These are phyloP conservation scores for Macrolepiota fuliginosa DNA, from an alignment of 768 basidiomycete genomes.

Conservation along the genomic window DNA sequence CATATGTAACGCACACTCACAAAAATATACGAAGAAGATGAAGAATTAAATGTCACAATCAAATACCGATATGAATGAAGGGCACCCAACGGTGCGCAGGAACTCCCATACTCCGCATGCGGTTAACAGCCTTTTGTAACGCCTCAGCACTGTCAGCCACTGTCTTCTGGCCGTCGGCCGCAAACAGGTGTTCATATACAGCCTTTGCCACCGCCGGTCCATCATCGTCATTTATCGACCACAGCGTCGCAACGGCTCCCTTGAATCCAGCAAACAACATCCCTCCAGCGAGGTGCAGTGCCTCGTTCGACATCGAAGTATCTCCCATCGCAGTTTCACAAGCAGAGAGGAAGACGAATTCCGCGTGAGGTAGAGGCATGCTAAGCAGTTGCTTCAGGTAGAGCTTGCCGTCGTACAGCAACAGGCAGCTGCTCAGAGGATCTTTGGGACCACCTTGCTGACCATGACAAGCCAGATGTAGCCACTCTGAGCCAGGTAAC, in stretches of 20 bases:
- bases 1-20: background rate
- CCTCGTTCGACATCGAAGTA: slow-evolving; percentile 21
- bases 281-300: slow-evolving; percentile 40
- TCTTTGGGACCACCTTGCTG: slow-evolving; percentile 22
- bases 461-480: slow-evolving; percentile 40
- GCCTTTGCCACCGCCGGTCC: slow-evolving; percentile 29
- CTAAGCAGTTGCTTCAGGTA: slow-evolving; percentile 21
- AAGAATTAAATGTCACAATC: background rate
- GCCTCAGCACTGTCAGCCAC: slow-evolving; percentile 17
- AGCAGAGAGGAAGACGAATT: slow-evolving; percentile 44
- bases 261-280: slow-evolving; percentile 33
- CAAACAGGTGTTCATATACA: slow-evolving; percentile 17
- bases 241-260: slow-evolving; percentile 39
- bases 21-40: background rate
- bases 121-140: slow-evolving; percentile 16
- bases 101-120: slow-evolving; percentile 13
- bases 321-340: slow-evolving; percentile 41
- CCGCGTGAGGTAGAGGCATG: slow-evolving; percentile 21
- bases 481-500: slow-evolving; percentile 18
- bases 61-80: slow-evolving; percentile 23
- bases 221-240: slow-evolving; percentile 37
- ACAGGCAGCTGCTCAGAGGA: slow-evolving; percentile 18
- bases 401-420: slow-evolving; percentile 19
- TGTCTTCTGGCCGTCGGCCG: slow-evolving; percentile 1
- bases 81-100: slow-evolving; percentile 19